These are phyloP conservation scores for Juncus effusus DNA, from an alignment of 176 grass and related monocot species.

Conservation along the genomic window DNA sequence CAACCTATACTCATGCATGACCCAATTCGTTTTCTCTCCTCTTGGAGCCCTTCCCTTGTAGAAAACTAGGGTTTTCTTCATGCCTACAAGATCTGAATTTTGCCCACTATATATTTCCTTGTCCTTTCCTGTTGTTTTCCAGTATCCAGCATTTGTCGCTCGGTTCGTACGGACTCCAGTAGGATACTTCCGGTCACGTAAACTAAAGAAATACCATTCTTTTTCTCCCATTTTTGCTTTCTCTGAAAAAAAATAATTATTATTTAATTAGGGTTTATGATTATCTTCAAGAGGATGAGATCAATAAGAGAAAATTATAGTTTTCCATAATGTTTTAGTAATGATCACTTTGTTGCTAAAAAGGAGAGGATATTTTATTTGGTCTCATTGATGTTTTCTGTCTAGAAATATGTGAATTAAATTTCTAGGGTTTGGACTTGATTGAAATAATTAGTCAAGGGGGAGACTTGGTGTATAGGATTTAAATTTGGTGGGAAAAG, in stretches of 20 bases:
- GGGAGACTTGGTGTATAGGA: neutral
- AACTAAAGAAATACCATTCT: constrained; percentile 93
- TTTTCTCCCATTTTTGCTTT: constrained; percentile 92
- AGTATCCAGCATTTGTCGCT: constrained; percentile 69
- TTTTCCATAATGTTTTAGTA: too few relatives aligned
- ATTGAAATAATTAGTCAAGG: neutral
- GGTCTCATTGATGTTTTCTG: neutral
- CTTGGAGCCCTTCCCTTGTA: constrained; percentile 91
- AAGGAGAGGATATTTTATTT: neutral
- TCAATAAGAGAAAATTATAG: too few relatives aligned
- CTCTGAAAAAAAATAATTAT: constrained; percentile 26
- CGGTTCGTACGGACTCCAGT: constrained; percentile 78
- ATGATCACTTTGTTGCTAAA: too few relatives aligned
- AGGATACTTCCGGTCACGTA: constrained; percentile 68
- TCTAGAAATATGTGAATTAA: neutral
- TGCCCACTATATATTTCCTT: constrained; percentile 65
- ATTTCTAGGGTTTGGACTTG: neutral
- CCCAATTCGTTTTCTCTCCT: constrained; percentile 86
- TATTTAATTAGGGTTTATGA: neutral
- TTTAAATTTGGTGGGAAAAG: constrained; percentile 21
- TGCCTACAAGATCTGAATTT: constrained; percentile 30
- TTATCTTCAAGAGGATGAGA: too few relatives aligned
- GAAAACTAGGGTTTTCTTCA: constrained; percentile 94
- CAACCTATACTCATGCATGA: constrained; percentile 83
- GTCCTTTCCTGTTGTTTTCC: constrained; percentile 85